Evolutionary conservation across 768 basidiomycete species (phyloP).

Genomic region (Russula virescens): DNA sequence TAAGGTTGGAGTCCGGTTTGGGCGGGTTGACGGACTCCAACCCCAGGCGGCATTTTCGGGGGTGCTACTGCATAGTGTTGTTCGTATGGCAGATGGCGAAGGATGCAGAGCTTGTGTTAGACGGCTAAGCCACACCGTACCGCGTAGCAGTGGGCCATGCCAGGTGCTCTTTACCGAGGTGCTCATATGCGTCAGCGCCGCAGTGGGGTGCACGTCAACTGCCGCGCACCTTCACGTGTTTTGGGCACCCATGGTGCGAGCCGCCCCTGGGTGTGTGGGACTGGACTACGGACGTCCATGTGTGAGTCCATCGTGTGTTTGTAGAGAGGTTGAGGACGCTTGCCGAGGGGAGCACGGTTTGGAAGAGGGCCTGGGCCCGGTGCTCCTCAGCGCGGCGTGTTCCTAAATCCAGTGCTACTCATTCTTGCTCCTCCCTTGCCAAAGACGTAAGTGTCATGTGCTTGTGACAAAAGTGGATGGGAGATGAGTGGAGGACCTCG

Average conservation of each 20-base stretch:
- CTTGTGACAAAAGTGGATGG: slow-evolving; percentile 37
- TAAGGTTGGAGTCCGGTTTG: no score
- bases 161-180: slow-evolving; percentile 61
- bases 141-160: slow-evolving; percentile 50
- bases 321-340: slow-evolving; percentile 50
- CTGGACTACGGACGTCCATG: slow-evolving; percentile 41
- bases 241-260: slow-evolving; percentile 29
- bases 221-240: slow-evolving; percentile 34
- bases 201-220: slow-evolving; percentile 35
- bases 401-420: slow-evolving; percentile 36
- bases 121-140: slow-evolving; percentile 43
- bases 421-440: not conserved
- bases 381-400: slow-evolving; percentile 58
- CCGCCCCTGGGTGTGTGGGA: slow-evolving; percentile 28
- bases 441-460: slow-evolving; percentile 15
- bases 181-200: slow-evolving; percentile 41
- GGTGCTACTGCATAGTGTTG: no score
- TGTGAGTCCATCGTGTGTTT: slow-evolving; percentile 52
- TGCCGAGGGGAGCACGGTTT: slow-evolving; percentile 34
- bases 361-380: slow-evolving; percentile 51
- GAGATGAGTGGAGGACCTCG: slow-evolving; percentile 48
- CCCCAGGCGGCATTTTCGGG: no score
- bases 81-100: slow-evolving; percentile 44
- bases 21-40: no score
- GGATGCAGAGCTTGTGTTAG: slow-evolving; percentile 41